Evolutionary conservation across 2,329 filamentous ascomycete genomes (phyloP).

Genomic region (Neonectria faginata): DNA sequence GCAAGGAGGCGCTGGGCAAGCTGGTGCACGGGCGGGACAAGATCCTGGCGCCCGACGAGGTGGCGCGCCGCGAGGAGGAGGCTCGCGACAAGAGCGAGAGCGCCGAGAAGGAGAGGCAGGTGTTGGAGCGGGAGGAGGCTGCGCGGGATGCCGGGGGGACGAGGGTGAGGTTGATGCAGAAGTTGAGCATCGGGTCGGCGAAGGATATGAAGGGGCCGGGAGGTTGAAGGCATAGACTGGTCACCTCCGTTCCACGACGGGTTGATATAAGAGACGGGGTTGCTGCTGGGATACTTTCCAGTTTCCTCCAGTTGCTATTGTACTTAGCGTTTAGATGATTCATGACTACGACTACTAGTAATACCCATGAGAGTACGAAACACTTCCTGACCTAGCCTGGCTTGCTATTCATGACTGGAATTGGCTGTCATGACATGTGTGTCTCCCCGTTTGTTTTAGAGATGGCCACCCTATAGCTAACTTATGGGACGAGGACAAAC

Average conservation of each 20-base stretch:
- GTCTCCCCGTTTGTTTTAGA: too few relatives aligned
- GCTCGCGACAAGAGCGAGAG: constrained; percentile 71
- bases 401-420: not conserved
- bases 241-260: too few relatives aligned
- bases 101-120: constrained; percentile 63
- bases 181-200: constrained; percentile 50
- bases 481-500: not conserved
- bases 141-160: constrained; percentile 54
- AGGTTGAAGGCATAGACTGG: not conserved
- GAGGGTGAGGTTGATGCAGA: constrained; percentile 53
- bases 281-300: not conserved
- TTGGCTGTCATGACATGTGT: not conserved
- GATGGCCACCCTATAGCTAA: not conserved
- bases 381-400: not conserved
- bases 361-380: not conserved
- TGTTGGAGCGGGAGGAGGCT: constrained; percentile 54
- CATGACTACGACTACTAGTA: not conserved
- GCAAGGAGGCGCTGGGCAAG: constrained; percentile 66
- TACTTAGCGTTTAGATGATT: not conserved
- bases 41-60: constrained; percentile 70
- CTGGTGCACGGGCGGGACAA: constrained; percentile 67
- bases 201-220: constrained; percentile 35
- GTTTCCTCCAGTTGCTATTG: not conserved
- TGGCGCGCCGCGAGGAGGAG: constrained; percentile 67
- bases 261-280: not conserved